Evolutionary conservation across 768 basidiomycete genomes (phyloP).

Genomic region (Suillus sp.): DNA sequence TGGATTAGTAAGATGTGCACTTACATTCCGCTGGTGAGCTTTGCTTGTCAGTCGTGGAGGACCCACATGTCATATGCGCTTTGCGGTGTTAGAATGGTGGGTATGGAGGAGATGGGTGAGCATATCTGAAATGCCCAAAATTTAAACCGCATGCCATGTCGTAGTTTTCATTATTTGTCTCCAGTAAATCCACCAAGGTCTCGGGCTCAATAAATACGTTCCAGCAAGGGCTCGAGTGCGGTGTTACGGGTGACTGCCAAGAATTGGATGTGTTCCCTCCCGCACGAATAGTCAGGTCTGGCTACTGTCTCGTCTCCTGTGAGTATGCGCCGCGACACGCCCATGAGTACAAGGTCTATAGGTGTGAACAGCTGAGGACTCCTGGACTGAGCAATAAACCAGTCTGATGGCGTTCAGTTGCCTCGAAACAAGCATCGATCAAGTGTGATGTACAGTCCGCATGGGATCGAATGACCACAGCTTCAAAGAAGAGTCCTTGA

Average conservation of each 20-base stretch:
- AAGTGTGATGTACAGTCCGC: background rate
- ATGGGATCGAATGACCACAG: slow-evolving; percentile 21
- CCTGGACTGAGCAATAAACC: background rate
- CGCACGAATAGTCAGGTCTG: slow-evolving; percentile 18
- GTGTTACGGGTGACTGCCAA: slow-evolving; percentile 43
- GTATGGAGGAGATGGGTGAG: background rate
- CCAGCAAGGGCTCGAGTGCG: slow-evolving; percentile 42
- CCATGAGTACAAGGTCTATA: slow-evolving; percentile 23
- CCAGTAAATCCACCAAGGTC: slow-evolving; percentile 40
- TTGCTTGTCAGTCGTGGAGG: slow-evolving; percentile 36
- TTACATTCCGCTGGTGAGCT: slow-evolving; percentile 20
- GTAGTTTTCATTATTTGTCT: slow-evolving; percentile 40
- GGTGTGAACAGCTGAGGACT: background rate
- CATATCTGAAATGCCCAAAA: slow-evolving; percentile 36
- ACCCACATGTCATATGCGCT: slow-evolving; percentile 43
- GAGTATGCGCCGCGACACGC: slow-evolving; percentile 35
- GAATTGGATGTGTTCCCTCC: slow-evolving; percentile 38
- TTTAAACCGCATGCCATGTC: slow-evolving; percentile 49
- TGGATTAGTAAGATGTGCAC: background rate
- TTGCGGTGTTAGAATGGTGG: background rate
- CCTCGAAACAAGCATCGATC: background rate
- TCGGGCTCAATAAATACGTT: slow-evolving; percentile 44
- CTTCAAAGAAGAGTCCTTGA: slow-evolving; percentile 31
- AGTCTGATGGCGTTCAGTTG: background rate
- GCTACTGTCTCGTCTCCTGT: slow-evolving; percentile 28